Base-by-base conservation (phyloP, 23 red algal genomes). In the Pyropia haitanensis region DNA sequence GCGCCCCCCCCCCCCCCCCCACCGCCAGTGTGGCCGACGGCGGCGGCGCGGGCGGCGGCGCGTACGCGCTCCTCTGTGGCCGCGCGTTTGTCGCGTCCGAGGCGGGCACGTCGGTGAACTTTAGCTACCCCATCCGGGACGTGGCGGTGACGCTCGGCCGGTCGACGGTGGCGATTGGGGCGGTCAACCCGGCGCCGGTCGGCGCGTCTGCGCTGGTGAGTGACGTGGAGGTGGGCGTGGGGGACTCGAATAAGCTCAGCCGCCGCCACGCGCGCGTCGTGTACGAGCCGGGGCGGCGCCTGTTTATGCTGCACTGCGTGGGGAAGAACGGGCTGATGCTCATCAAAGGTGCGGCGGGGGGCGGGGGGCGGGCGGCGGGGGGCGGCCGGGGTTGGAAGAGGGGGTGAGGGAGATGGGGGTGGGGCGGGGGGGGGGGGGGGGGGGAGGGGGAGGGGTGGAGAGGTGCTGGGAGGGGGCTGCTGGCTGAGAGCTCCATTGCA, bases 291-390 rank as follows among this genome's bases (percentile, higher is more conserved):
- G 32, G 51, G 15, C 68, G 55, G 56, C 56, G 68, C 19, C 63
- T 62, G 22, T 95, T 81, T 60, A 65, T 72, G 53, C 25, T 95
- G 53, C 32, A 51, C 31, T 95, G 89, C 24, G 53, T 76, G 13
- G 89, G 89, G 18, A 83, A 81, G 53, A 95, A 95, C 63, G 78
- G 78, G 34, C n/a, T 88, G 22, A 58, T 69, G 24, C 58, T 95
- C 6, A 65, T 60, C 26, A 76, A 73, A 27, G 70, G 60, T 23
- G 79, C 56, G 27, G 51, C 53, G 33, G 49, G 64, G 39, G 44
- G 67, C 52, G 60, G 22, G 51, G 54, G n/a, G n/a, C n/a, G n/a
- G n/a, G n/a, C n/a, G n/a, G n/a, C n/a, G n/a, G n/a, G n/a, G n/a
- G n/a, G n/a, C n/a, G n/a, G n/a, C n/a, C n/a, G n/a, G n/a, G n/a